phyloP scores from a whole-genome alignment of 805 yeast species.

The Lipomyces japonicus region DNA sequence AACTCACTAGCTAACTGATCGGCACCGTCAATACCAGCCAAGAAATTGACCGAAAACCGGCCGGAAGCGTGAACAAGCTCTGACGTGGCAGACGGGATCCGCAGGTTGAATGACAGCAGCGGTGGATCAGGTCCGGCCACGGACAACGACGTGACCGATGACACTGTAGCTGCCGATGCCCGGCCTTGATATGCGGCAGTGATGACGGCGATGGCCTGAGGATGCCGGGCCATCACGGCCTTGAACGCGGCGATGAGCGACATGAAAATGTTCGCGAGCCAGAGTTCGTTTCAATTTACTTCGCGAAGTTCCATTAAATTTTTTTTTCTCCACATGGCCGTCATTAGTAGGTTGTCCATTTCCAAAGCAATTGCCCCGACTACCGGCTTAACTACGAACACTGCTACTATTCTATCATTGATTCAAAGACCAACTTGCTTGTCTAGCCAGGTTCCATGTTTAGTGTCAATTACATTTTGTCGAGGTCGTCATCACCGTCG shows the following conservation, averaged over 20 bases:
- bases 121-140: slow-evolving; percentile 61
- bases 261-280: too few relatives aligned
- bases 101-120: slow-evolving; percentile 78
- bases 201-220: slow-evolving; percentile 20
- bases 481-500: too few relatives aligned
- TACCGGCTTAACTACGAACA: too few relatives aligned
- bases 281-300: too few relatives aligned
- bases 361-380: too few relatives aligned
- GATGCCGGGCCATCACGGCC: slow-evolving; percentile 19
- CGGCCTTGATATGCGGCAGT: slow-evolving; percentile 9
- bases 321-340: too few relatives aligned
- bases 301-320: too few relatives aligned
- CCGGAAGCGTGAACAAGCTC: slow-evolving; percentile 54
- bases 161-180: slow-evolving; percentile 49
- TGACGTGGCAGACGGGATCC: slow-evolving; percentile 80
- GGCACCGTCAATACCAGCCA: slow-evolving; percentile 55
- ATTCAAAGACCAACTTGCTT: too few relatives aligned
- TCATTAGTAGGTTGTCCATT: too few relatives aligned
- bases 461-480: too few relatives aligned
- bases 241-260: slow-evolving; percentile 10
- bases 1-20: slow-evolving; percentile 63
- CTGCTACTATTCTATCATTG: too few relatives aligned
- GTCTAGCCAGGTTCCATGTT: too few relatives aligned
- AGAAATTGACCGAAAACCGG: slow-evolving; percentile 67
- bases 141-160: slow-evolving; percentile 80